Percentiles rank a stretch among this genome's conserved stretches.
Evolutionary conservation across 1,139 yeast genomes (phyloP).

Genomic region (Saccharomyces pastorianus): DNA sequence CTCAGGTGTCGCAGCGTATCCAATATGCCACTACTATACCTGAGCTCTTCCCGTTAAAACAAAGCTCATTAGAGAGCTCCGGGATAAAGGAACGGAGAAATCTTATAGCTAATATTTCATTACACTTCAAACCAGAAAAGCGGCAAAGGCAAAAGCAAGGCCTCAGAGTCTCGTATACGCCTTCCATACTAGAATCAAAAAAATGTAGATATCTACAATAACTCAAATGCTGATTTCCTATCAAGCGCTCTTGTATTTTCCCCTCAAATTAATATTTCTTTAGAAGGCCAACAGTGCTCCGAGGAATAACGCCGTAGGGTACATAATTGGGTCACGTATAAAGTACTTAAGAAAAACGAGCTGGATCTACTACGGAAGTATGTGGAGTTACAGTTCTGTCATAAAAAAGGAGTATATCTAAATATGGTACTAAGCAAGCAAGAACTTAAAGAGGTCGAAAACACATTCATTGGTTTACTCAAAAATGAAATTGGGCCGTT

Average conservation of each 20-base stretch:
- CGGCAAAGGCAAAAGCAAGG: too few species aligned
- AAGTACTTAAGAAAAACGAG: background rate
- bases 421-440: conserved; percentile 15
- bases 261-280: background rate
- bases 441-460: conserved; percentile 24
- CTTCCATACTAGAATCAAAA: too few species aligned
- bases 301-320: background rate
- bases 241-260: background rate
- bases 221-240: background rate
- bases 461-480: conserved; percentile 42
- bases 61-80: too few species aligned
- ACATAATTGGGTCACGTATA: background rate
- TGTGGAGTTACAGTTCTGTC: background rate
- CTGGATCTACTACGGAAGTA: background rate
- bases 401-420: background rate
- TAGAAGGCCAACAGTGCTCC: background rate
- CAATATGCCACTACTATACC: too few species aligned
- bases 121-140: too few species aligned
- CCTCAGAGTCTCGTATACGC: too few species aligned
- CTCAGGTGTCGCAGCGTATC: too few species aligned
- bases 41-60: too few species aligned
- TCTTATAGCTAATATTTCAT: too few species aligned
- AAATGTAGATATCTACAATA: background rate
- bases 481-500: conserved; percentile 41
- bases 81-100: too few species aligned